phyloP scores from a whole-genome alignment of 345 rosid genomes.

The Ceriops zippeliana region DNA sequence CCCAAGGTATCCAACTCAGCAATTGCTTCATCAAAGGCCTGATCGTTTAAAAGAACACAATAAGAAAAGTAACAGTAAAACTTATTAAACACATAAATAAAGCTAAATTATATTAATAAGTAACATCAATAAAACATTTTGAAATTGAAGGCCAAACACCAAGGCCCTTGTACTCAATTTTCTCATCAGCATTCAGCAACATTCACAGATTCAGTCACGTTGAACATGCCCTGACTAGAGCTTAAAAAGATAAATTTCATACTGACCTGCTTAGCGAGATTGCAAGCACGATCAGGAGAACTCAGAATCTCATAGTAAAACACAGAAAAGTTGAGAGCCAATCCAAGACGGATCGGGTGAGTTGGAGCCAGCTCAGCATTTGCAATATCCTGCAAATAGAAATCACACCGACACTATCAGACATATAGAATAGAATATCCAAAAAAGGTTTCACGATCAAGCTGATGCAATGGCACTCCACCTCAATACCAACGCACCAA shows the following conservation, averaged over 20 bases:
- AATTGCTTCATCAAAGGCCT: constrained; percentile 94
- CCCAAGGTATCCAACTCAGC: constrained; percentile 92
- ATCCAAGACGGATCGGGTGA: constrained; percentile 84
- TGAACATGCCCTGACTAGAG: no score
- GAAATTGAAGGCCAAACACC: no score
- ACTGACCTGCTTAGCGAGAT: constrained; percentile 77
- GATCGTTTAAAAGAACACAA: not conserved
- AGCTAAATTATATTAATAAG: not conserved
- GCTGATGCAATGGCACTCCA: no score
- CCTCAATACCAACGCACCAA: no score
- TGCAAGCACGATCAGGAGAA: constrained; percentile 95
- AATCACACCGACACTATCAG: not conserved
- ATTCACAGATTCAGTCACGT: no score
- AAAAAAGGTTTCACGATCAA: not conserved
- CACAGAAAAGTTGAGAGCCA: constrained; percentile 87
- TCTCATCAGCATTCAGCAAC: no score
- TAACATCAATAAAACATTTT: no score
- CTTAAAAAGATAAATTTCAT: no score
- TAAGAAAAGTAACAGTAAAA: no score
- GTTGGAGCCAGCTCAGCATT: constrained; percentile 81
- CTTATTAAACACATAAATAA: not conserved
- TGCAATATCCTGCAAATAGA: constrained; percentile 69
- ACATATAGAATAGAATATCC: not conserved
- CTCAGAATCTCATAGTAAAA: constrained; percentile 89
- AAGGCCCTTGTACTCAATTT: no score